Evolutionary conservation across 495 filamentous ascomycete genomes (phyloP).

Genomic region (Penicillium lividum): DNA sequence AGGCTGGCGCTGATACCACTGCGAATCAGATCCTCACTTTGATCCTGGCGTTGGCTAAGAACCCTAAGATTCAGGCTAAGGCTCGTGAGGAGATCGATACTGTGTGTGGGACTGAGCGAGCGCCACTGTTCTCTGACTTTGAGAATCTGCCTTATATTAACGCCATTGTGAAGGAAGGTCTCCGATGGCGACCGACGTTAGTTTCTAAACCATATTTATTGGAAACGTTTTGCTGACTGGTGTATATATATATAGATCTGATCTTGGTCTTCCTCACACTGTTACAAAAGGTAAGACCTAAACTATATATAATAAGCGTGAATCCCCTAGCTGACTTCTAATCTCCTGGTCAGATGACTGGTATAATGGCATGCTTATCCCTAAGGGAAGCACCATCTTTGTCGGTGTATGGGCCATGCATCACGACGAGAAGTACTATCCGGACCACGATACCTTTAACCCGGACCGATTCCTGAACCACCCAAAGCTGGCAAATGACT

Average conservation of each 20-base stretch:
- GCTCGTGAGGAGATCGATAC: conserved; percentile 36
- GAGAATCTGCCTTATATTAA: conserved; percentile 42
- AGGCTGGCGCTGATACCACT: conserved; percentile 52
- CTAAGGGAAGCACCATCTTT: conserved; percentile 32
- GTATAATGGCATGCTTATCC: conserved; percentile 32
- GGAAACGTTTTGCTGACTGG: too few relatives aligned
- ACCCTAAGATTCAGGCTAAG: conserved; percentile 39
- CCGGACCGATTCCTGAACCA: conserved; percentile 48
- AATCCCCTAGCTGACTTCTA: too few relatives aligned
- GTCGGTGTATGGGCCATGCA: conserved; percentile 39
- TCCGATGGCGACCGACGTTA: conserved; percentile 34
- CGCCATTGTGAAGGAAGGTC: conserved; percentile 40
- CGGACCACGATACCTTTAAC: conserved; percentile 53
- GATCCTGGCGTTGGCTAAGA: conserved; percentile 44
- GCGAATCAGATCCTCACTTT: conserved; percentile 35
- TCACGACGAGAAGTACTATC: conserved; percentile 25
- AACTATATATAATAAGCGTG: too few relatives aligned
- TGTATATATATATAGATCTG: conserved; percentile 13
- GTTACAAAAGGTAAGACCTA: conserved; percentile 8
- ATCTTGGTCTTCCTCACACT: conserved; percentile 34
- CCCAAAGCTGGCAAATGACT: conserved; percentile 20
- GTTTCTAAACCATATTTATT: too few relatives aligned
- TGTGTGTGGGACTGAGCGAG: conserved; percentile 32
- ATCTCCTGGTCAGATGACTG: conserved; percentile 23
- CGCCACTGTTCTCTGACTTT: conserved; percentile 39